Evolutionary conservation across 805 yeast genomes (phyloP).

Genomic region (Pichia eremophila): DNA sequence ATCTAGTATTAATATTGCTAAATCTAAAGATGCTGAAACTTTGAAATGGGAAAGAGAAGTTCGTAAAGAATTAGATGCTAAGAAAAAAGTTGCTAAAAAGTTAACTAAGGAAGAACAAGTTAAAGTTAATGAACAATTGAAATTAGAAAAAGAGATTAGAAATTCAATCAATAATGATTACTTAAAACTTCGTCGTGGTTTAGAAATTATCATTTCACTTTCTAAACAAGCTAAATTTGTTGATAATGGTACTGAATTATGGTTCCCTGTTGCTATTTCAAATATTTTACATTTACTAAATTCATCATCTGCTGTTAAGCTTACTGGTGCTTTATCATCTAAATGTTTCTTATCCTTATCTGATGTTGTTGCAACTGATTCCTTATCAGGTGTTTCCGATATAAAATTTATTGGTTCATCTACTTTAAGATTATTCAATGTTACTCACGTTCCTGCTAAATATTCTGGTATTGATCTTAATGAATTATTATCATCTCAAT

Average conservation of each 20-base stretch:
- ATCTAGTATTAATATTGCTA: slow-evolving; percentile 39
- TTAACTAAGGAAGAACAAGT: slow-evolving; percentile 69
- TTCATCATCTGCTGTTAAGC: slow-evolving; percentile 19
- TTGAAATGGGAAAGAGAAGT: slow-evolving; percentile 83
- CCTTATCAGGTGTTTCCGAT: slow-evolving; percentile 37
- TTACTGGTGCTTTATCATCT: slow-evolving; percentile 33
- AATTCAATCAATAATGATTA: slow-evolving; percentile 31
- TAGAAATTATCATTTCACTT: slow-evolving; percentile 46
- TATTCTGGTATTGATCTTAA: slow-evolving; percentile 42
- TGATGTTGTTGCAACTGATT: slow-evolving; percentile 30
- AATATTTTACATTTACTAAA: slow-evolving; percentile 38
- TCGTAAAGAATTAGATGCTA: slow-evolving; percentile 61
- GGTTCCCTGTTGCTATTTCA: slow-evolving; percentile 66
- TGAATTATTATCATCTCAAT: slow-evolving; percentile 50
- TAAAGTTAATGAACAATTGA: slow-evolving; percentile 52
- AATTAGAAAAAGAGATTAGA: slow-evolving; percentile 53
- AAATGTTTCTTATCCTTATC: slow-evolving; percentile 49
- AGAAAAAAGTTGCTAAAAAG: slow-evolving; percentile 37
- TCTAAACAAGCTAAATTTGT: slow-evolving; percentile 38
- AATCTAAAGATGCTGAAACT: slow-evolving; percentile 77
- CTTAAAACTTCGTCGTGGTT: slow-evolving; percentile 35
- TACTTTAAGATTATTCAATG: slow-evolving; percentile 47
- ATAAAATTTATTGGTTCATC: slow-evolving; percentile 59
- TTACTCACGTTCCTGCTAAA: slow-evolving; percentile 36
- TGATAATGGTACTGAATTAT: slow-evolving; percentile 53